Conservation (phyloP, 148 eudicot genomes). For the Vaccinium vitisidaea region DNA sequence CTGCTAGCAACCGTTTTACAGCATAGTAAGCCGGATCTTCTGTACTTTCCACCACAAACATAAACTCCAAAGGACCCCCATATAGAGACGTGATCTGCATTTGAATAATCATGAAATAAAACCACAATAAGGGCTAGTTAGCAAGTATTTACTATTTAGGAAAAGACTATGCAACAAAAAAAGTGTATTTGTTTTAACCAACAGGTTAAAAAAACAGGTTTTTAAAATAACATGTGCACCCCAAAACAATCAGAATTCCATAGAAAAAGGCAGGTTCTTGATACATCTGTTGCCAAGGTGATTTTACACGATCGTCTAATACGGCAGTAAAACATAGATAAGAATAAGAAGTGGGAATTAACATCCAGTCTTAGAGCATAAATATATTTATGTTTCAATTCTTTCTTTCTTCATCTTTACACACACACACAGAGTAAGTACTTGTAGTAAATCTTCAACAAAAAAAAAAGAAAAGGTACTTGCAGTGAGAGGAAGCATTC, state of each 20-base stretch:
- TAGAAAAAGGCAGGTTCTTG: neutral
- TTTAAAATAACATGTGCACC: neutral
- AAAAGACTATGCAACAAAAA: neutral
- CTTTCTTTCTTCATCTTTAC: neutral
- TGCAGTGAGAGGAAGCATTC: neutral
- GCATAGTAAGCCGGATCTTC: slow-evolving; percentile 91
- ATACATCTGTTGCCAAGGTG: neutral
- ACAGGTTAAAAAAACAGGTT: neutral
- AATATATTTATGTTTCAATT: neutral
- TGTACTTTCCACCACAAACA: slow-evolving; percentile 82
- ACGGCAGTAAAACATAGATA: neutral
- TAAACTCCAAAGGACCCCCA: slow-evolving; percentile 83
- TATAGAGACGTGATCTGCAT: slow-evolving; percentile 84
- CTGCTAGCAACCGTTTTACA: slow-evolving; percentile 54
- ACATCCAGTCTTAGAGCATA: neutral
- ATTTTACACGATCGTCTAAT: neutral
- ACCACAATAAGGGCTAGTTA: neutral
- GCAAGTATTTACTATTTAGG: neutral
- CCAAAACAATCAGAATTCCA: neutral
- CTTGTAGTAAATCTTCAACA: neutral
- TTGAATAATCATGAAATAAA: slow-evolving; percentile 4
- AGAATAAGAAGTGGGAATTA: neutral
- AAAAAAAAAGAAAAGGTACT: neutral
- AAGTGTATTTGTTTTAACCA: neutral
- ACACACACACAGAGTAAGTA: neutral